Evolutionary conservation across 2,329 filamentous ascomycete genomes (phyloP).

Genomic region (Sporothrix mexicana): DNA sequence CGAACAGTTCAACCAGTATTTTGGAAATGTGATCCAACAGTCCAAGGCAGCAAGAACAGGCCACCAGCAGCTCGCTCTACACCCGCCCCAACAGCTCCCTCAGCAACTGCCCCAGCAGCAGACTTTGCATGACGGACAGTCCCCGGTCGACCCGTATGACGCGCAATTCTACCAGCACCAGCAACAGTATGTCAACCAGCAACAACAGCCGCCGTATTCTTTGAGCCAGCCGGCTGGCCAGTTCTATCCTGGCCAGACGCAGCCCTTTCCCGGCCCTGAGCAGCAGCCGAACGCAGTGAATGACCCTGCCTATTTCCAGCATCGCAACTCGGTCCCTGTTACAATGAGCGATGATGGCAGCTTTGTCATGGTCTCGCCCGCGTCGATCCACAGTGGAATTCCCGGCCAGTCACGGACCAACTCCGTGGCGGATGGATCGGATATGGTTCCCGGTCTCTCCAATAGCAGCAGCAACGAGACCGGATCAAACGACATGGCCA

Average conservation of each 20-base stretch:
- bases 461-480: slow-evolving; percentile 12
- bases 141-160: neutral
- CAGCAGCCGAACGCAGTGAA: neutral
- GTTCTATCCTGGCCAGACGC: neutral
- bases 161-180: neutral
- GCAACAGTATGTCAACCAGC: slow-evolving; percentile 1
- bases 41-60: neutral
- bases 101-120: neutral
- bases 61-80: neutral
- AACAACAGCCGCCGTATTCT: neutral
- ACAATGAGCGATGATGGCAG: neutral
- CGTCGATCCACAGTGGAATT: neutral
- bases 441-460: neutral
- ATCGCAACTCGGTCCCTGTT: neutral
- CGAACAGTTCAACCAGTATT: neutral
- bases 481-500: neutral
- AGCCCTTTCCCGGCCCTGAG: neutral
- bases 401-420: neutral
- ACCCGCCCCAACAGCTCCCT: neutral
- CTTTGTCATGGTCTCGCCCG: neutral
- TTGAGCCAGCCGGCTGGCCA: slow-evolving; percentile 1
- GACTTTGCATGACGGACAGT: neutral
- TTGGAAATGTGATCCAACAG: neutral
- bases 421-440: neutral
- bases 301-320: slow-evolving; percentile 2